These are phyloP conservation scores for Myriangium duriaei DNA, from an alignment of 2,329 filamentous ascomycete species.

Conservation along the genomic window DNA sequence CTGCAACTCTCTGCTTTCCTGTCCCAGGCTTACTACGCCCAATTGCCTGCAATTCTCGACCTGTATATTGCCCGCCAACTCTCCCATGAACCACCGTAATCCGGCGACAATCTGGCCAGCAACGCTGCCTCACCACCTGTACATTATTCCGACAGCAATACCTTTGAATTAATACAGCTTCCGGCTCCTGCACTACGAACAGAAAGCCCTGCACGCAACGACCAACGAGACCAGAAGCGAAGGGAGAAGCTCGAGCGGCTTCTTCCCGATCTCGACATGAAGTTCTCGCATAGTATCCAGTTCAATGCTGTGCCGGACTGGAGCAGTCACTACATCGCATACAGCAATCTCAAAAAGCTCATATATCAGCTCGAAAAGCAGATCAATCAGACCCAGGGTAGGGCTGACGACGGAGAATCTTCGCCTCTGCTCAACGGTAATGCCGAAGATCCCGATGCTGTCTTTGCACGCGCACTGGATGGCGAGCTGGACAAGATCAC, in stretches of 20 bases:
- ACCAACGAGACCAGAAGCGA: conserved; percentile 14
- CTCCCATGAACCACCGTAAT: no score
- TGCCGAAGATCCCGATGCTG: conserved; percentile 57
- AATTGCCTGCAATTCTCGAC: no score
- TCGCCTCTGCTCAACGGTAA: conserved; percentile 64
- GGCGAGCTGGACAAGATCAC: conserved; percentile 88
- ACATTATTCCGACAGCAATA: conserved; percentile 6
- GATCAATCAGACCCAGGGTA: conserved; percentile 45
- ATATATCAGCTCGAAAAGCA: conserved; percentile 93
- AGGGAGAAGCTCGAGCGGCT: conserved; percentile 56
- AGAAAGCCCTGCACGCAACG: background rate
- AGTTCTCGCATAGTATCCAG: conserved; percentile 98
- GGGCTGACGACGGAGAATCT: conserved; percentile 60
- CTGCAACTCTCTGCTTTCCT: background rate
- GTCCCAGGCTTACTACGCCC: no score
- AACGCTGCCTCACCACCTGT: conserved; percentile 4
- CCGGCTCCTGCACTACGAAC: conserved; percentile 14
- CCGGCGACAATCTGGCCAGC: conserved; percentile 8
- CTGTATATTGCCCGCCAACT: no score
- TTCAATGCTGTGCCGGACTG: conserved; percentile 99
- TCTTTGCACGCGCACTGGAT: conserved; percentile 72
- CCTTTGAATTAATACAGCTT: conserved; percentile 18
- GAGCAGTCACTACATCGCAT: conserved; percentile 95
- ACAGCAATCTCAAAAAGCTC: conserved; percentile 97
- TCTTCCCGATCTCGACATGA: conserved; percentile 76